Base-by-base conservation (phyloP, 2,329 filamentous ascomycete species). In the Xylaria sp. region DNA sequence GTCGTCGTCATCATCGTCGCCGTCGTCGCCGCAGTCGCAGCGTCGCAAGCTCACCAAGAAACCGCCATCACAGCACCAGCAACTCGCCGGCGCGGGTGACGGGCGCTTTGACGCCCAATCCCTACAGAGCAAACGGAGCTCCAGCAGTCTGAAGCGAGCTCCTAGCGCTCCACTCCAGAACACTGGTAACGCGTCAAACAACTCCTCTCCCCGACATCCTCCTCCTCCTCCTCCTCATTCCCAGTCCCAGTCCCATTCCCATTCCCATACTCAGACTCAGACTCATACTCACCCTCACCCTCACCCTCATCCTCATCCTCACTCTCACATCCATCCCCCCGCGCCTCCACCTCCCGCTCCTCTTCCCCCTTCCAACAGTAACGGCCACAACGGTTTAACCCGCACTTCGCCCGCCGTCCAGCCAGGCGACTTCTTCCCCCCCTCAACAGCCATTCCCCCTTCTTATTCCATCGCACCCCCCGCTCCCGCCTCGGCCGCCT, bases 11-110 rank as follows among this genome's bases (percentile, higher is more conserved):
- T 29, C 17, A 9, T 19, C 52, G 11, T 43, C 71, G 44, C 47
- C 27, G 13, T 38, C 48, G 21, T 29, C 17, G 13, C n/a, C 52
- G 11, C 38, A 71, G 70, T 81, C 80, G 62, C 80, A 84, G 67
- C 85, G 87, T 77, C 85, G 85, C 77, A 81, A 78, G 74, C 83
- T 89, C 67, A 84, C 84, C 73, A 89, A 89, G 80, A 87, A 86
- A 74, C 84, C 84, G 59, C 84, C 80, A 15, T 54, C 61, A 19
- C 64, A 66, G 29, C 31, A 35, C 7, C 31, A 35, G 31, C 31
- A 35, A 35, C 31, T 35, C 31, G 31, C 71, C 17, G 60, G 68
- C 62, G 79, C 72, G 80, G 76, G 82, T 78, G 83, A 85, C 79
- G 77, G 79, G 77, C 76, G 78, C 69, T 79, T 81, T 78, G 84